Conservation (phyloP, 495 filamentous ascomycete genomes). For the Aspergillus conjunctus region DNA sequence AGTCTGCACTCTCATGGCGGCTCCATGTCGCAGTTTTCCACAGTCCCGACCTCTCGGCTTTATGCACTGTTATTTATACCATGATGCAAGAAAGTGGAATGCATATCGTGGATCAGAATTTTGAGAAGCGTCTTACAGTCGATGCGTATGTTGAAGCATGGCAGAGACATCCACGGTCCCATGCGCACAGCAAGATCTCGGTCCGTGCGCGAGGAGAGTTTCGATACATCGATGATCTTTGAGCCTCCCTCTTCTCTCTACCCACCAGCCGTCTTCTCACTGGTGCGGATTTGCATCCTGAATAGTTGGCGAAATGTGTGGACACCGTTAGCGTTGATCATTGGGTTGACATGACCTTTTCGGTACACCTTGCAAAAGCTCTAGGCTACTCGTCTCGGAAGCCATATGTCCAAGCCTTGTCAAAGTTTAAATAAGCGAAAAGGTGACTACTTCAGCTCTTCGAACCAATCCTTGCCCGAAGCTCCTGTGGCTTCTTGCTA, state of each 20-base stretch:
- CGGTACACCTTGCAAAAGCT: slow-evolving; percentile 18
- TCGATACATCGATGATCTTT: slow-evolving; percentile 16
- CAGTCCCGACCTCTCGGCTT: slow-evolving; percentile 15
- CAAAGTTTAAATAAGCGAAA: slow-evolving; percentile 8
- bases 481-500: slow-evolving; percentile 18
- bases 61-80: not conserved
- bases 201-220: slow-evolving; percentile 16
- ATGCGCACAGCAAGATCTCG: not conserved
- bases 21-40: slow-evolving; percentile 6
- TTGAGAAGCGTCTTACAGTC: not conserved
- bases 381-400: not conserved
- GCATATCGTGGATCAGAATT: not conserved
- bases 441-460: not conserved
- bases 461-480: slow-evolving; percentile 5
- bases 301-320: not conserved
- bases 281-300: slow-evolving; percentile 13
- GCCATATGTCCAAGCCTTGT: not conserved
- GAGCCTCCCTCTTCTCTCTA: slow-evolving; percentile 2
- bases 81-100: too few relatives aligned
- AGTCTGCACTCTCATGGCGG: slow-evolving; percentile 9
- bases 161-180: slow-evolving; percentile 9
- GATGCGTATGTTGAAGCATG: slow-evolving; percentile 3
- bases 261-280: slow-evolving; percentile 3
- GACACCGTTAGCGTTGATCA: slow-evolving; percentile 19
- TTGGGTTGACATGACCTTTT: slow-evolving; percentile 13